Evolutionary conservation across 2,329 filamentous ascomycete genomes (phyloP).

Genomic region (Botrytis squamosa): DNA sequence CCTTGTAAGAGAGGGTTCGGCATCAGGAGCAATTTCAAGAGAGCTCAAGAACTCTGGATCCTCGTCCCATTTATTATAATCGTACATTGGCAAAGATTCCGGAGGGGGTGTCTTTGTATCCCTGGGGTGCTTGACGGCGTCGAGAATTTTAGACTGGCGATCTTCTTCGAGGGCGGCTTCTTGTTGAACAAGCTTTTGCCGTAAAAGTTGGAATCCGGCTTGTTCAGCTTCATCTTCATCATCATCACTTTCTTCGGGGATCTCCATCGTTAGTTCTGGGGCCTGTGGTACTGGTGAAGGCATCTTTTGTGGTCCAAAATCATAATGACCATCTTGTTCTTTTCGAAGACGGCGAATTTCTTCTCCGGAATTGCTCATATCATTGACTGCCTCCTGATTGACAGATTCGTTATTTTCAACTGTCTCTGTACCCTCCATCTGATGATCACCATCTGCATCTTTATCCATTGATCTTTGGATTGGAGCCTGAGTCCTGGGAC

Average conservation of each 20-base stretch:
- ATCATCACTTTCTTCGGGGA: conserved; percentile 27
- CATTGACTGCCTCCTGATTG: neutral
- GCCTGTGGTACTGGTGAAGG: conserved; percentile 9
- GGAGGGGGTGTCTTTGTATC: conserved; percentile 38
- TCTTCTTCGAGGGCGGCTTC: conserved; percentile 21
- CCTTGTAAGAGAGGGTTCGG: conserved; percentile 28
- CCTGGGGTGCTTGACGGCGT: conserved; percentile 29
- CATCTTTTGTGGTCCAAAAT: neutral
- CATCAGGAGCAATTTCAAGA: conserved; percentile 27
- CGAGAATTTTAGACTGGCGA: conserved; percentile 21
- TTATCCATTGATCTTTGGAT: neutral
- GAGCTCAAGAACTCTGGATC: conserved; percentile 32
- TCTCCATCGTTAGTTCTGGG: conserved; percentile 21
- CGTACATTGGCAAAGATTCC: conserved; percentile 32
- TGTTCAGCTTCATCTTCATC: conserved; percentile 26
- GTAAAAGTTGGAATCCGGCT: conserved; percentile 18
- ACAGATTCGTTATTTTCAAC: neutral
- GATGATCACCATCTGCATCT: conserved; percentile 4
- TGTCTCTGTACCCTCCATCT: conserved; percentile 1
- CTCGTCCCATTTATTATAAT: conserved; percentile 30
- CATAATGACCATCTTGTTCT: neutral
- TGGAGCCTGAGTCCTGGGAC: conserved; percentile 4
- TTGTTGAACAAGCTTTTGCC: conserved; percentile 13
- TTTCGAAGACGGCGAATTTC: neutral
- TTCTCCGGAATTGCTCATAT: neutral